Evolutionary conservation across 768 basidiomycete species (phyloP).

Genomic region (Boletellus sp.): DNA sequence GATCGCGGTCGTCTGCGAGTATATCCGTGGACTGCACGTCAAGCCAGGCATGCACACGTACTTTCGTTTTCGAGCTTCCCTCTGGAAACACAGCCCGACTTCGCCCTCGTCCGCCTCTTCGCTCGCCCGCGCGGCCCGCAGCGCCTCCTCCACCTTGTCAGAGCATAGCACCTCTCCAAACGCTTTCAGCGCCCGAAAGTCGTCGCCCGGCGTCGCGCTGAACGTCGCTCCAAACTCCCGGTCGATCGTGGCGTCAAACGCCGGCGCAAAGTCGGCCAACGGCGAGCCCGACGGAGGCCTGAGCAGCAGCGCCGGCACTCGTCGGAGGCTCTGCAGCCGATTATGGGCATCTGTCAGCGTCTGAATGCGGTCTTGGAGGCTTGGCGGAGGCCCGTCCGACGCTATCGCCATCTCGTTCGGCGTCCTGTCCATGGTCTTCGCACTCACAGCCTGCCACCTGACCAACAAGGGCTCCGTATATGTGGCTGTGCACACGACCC

Average conservation of each 20-base stretch:
- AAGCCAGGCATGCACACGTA: conserved; percentile 26
- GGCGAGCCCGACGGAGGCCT: conserved; percentile 32
- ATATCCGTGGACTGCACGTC: not conserved
- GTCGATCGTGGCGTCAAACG: conserved; percentile 25
- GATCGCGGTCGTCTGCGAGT: conserved; percentile 46
- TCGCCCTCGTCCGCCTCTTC: conserved; percentile 49
- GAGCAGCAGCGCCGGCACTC: conserved; percentile 44
- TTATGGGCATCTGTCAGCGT: conserved; percentile 44
- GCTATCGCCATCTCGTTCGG: not conserved
- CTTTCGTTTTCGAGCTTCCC: conserved; percentile 57
- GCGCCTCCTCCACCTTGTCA: conserved; percentile 54
- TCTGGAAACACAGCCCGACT: conserved; percentile 42
- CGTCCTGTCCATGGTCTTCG: not conserved
- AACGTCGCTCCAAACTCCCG: conserved; percentile 30
- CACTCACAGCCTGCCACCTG: too few relatives aligned
- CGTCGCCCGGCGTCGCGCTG: conserved; percentile 28
- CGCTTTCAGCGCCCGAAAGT: conserved; percentile 46
- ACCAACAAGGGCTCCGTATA: not conserved
- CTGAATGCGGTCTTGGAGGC: conserved; percentile 43
- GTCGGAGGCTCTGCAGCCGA: conserved; percentile 43
- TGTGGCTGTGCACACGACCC: conserved; percentile 20
- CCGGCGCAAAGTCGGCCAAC: conserved; percentile 23
- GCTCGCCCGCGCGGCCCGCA: conserved; percentile 53
- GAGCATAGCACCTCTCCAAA: conserved; percentile 48
- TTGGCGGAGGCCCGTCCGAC: conserved; percentile 10